phyloP scores from a whole-genome alignment of 768 basidiomycete genomes.

The Fistulinella prunicolor region DNA sequence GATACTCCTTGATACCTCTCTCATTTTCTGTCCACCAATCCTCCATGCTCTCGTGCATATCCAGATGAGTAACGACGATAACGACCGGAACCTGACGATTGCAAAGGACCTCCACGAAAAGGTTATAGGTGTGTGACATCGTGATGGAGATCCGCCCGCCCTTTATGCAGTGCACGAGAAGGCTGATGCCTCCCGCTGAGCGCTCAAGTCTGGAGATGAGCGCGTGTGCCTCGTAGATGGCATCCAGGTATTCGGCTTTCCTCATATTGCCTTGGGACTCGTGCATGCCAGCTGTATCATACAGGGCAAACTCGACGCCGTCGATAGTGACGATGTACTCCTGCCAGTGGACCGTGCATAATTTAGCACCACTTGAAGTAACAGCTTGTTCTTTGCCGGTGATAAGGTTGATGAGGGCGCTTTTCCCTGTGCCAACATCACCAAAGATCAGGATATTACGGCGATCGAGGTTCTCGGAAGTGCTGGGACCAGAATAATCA shows the following conservation, averaged over 20 bases:
- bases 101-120: conserved; percentile 42
- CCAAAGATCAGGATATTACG: conserved; percentile 29
- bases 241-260: conserved; percentile 22
- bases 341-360: conserved; percentile 36
- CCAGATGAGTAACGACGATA: conserved; percentile 36
- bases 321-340: conserved; percentile 21
- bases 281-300: conserved; percentile 30
- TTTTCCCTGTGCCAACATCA: conserved; percentile 35
- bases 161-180: conserved; percentile 32
- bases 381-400: conserved; percentile 22
- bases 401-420: conserved; percentile 42
- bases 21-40: conserved; percentile 42
- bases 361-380: conserved; percentile 29
- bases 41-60: conserved; percentile 32
- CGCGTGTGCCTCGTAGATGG: conserved; percentile 26
- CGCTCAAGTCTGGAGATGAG: conserved; percentile 34
- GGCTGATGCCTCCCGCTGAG: conserved; percentile 26
- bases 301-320: conserved; percentile 16
- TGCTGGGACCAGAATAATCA: conserved; percentile 13
- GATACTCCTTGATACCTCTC: conserved; percentile 27
- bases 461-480: conserved; percentile 6
- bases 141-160: conserved; percentile 24
- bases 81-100: conserved; percentile 30
- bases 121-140: conserved; percentile 27
- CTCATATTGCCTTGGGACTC: conserved; percentile 26